Evolutionary conservation across 1,284 basidiomycete species (phyloP).

Genomic region (Psilocybe mexicana): DNA sequence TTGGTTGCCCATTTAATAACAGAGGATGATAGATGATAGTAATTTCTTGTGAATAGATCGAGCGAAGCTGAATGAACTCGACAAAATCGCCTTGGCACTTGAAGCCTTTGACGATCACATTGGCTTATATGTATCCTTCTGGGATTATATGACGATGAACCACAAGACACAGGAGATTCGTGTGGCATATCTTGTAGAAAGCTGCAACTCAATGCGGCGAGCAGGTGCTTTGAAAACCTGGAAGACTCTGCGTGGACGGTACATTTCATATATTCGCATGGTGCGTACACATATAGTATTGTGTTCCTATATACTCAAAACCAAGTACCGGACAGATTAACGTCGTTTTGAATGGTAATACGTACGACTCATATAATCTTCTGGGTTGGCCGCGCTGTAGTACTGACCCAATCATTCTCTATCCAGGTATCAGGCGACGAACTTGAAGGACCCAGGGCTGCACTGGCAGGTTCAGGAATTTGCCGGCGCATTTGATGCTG

Average conservation of each 20-base stretch:
- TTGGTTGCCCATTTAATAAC: too few species aligned
- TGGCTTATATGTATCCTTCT: conserved; percentile 4
- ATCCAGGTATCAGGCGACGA: too few species aligned
- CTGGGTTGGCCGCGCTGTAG: too few species aligned
- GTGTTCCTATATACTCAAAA: background rate
- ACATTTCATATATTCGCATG: conserved; percentile 1
- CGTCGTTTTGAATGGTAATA: too few species aligned
- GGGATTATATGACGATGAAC: conserved; percentile 7
- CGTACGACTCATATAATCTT: too few species aligned
- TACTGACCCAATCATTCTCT: too few species aligned
- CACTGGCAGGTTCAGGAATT: background rate
- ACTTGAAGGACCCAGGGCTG: too few species aligned
- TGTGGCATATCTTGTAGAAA: background rate
- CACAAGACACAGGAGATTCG: conserved; percentile 1
- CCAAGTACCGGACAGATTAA: too few species aligned
- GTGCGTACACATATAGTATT: background rate
- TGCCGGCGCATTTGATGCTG: background rate
- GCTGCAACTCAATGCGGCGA: conserved; percentile 3
- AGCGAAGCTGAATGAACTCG: conserved; percentile 8
- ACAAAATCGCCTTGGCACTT: conserved; percentile 2
- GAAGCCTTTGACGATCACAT: conserved; percentile 5
- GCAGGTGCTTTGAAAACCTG: background rate
- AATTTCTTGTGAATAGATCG: background rate
- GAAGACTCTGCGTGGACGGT: background rate
- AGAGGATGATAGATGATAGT: too few species aligned